Evolutionary conservation across 2,329 filamentous ascomycete species (phyloP), one percentile per base, ranked within the genome.

Genomic region (Rugonectria rugulosa): DNA sequence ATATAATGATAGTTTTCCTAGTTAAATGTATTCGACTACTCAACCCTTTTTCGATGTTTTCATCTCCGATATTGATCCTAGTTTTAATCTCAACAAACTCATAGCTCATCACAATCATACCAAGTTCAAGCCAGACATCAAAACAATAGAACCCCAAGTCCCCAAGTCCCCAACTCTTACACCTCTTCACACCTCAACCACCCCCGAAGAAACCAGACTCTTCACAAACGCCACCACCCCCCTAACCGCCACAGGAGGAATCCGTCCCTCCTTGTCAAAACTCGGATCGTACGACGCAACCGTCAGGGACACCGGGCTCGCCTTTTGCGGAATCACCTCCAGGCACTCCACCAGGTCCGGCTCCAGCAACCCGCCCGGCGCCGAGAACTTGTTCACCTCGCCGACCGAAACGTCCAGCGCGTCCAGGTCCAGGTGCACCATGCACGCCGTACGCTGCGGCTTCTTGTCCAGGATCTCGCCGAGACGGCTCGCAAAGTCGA

Each of bases 381-480:
- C 72, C 20, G 72, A 68, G 48, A 70, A 75, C 29, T 70, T 70
- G 52, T 76, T 75, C 4, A 68, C 72, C n/a, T 63, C 65, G 0
- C 73, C 73, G 11, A 73, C 57, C 1, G 66, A 70, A 3, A 64
- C 53, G 38, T 76, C 73, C 4, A 75, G 57, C 4, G 66, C 61
- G 46, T 75, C 74, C 5, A 75, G 61, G 38, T 76, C 73, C 2
- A 76, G 46, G 40, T 75, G 74, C 6, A 75, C 67, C 46, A 73
- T 59, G 2, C 68, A 64, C 6, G 57, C 29, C 2, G 12, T 31
- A 3, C 63, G 23, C 2, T 44, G 23, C 2, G 40, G 29, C 34
- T 59, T 66, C 31, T 57, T 34, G 4, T 47, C 29, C 10, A 68
- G 40, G 2, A 21, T 32, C n/a, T 36, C 41, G 14, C 21, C 15